Percentiles rank a stretch among this genome's conserved stretches.
phyloP scores from a whole-genome alignment of 2,329 filamentous ascomycete genomes.

The Apiospora aurea region DNA sequence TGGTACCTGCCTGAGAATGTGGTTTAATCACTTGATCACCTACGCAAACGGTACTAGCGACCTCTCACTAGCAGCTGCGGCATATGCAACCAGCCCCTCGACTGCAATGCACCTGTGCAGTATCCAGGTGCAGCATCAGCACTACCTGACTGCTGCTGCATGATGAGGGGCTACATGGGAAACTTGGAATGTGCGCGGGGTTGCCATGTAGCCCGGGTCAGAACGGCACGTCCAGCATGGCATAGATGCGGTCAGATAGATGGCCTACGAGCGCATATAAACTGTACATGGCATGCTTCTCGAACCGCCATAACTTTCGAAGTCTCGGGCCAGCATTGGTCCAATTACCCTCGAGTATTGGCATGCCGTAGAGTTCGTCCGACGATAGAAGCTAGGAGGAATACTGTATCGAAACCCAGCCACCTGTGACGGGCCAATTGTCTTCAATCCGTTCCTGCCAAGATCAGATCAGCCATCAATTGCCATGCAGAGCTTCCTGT shows the following conservation, averaged over 20 bases:
- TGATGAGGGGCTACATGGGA: background rate
- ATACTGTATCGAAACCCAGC: background rate
- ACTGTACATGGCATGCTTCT: background rate
- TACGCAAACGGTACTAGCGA: background rate
- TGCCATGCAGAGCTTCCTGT: constrained; percentile 1
- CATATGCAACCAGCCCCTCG: background rate
- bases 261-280: background rate
- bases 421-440: background rate
- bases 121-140: background rate
- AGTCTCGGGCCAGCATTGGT: background rate
- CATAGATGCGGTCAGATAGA: background rate
- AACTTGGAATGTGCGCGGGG: background rate
- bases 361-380: background rate
- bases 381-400: background rate
- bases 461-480: background rate
- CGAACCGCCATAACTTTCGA: background rate
- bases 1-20: too few species aligned
- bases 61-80: background rate
- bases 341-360: background rate
- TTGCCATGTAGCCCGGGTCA: background rate
- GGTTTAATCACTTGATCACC: background rate
- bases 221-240: background rate
- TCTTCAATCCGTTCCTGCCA: background rate
- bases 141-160: background rate
- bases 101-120: background rate